Evolutionary conservation across 495 filamentous ascomycete genomes (phyloP), one percentile per base, ranked within the genome.

Genomic region (Stereocaulon alpinum): DNA sequence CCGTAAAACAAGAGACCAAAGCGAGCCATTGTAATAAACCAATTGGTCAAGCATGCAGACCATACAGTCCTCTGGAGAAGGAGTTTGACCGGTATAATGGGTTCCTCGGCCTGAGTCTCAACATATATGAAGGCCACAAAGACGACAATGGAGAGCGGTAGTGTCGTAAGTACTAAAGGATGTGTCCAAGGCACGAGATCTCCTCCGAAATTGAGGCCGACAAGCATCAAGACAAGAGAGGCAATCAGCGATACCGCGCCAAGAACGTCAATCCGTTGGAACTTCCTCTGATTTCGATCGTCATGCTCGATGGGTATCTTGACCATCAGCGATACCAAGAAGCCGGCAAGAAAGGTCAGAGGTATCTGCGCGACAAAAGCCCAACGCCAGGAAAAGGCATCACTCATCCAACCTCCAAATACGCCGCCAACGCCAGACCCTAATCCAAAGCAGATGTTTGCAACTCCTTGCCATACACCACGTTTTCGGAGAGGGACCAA

Each of bases 281-380:
- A 70, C 37, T 78, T 75, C 32, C 83, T 80, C 61, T 24, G 24
- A 24, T 24, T 24, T 24, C 24, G 24, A 24, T 76, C 79, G 24
- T 83, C 81, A 0, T 82, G 82, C 69, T 88, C 92, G 40, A 86
- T 81, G 1, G 89, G 89, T 12, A 93, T 78, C 14, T 82, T 81
- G 53, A 96, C 82, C 12, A 83, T 81, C 62, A 81, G 74, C 50
- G 72, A 79, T 1, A 87, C 88, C 34, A 91, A 65, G 10, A 84
- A 70, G 4, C 80, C 80, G 1, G 86, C 90, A 0, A 86, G 66
- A 12, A 86, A 66, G 18, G 76, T 63, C 50, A 77, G 72, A 0
- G 88, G 87, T 2, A 94, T 82, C 70, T 95, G 91, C n/a, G 88
- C 70, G 42, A 44, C 10, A 6, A 44, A 44, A 15, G 12, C 42